Percentiles rank a stretch among this genome's conserved stretches.
These are phyloP conservation scores for Globisporangium perplexum DNA, from an alignment of 352 stramenopile genomes.

Conservation along the genomic window DNA sequence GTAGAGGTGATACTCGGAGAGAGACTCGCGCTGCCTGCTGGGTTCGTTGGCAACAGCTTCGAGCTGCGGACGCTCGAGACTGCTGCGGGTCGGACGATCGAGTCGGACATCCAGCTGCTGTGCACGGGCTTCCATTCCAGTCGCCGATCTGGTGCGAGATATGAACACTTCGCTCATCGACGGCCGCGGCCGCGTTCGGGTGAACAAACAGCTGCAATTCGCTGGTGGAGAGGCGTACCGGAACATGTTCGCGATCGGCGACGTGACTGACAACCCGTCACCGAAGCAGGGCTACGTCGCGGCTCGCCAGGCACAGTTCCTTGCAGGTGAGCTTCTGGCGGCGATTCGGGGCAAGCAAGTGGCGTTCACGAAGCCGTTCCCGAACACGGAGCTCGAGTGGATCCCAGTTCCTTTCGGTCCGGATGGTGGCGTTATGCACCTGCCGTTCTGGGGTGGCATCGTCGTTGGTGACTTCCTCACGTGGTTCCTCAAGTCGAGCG, in stretches of 20 bases:
- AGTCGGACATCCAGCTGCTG: conserved; percentile 40
- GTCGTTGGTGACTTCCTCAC: conserved; percentile 52
- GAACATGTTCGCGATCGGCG: conserved; percentile 46
- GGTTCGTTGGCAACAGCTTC: conserved; percentile 25
- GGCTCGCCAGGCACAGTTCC: conserved; percentile 24
- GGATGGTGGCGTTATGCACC: conserved; percentile 41
- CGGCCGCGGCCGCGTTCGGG: conserved; percentile 25
- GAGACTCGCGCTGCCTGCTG: conserved; percentile 14
- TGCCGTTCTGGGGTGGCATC: conserved; percentile 40
- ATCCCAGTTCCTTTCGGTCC: conserved; percentile 44
- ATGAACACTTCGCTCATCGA: conserved; percentile 46
- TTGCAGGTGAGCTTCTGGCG: neutral
- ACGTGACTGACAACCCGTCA: conserved; percentile 39
- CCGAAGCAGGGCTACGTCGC: conserved; percentile 37
- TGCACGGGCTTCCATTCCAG: conserved; percentile 23
- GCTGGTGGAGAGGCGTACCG: conserved; percentile 22
- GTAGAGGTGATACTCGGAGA: conserved; percentile 56
- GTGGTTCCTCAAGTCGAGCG: conserved; percentile 34
- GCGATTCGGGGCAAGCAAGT: neutral
- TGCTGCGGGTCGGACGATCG: conserved; percentile 36
- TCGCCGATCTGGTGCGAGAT: conserved; percentile 12
- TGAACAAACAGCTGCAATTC: conserved; percentile 46
- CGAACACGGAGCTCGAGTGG: conserved; percentile 21
- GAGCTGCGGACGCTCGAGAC: conserved; percentile 26
- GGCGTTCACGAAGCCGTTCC: conserved; percentile 3